Base-by-base conservation (phyloP, 257 asterid genomes). In the Linderniella brevidens region DNA sequence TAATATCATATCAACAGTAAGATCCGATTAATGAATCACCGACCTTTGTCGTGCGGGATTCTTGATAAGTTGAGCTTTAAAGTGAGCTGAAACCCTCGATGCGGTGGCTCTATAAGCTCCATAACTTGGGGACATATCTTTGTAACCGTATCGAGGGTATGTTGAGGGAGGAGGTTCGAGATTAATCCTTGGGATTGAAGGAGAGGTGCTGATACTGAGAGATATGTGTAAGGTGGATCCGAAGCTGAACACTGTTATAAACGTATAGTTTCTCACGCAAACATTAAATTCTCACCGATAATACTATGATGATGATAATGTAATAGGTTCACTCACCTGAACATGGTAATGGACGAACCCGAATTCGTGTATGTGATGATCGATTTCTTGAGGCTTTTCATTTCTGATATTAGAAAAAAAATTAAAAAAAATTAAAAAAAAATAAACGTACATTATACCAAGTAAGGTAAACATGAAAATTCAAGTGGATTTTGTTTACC, bases 281-380 rank as follows among this genome's bases (percentile, higher is more conserved):
- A 11, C 43, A 38, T 38, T 38, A 38, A 38, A 38, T 9, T 9
- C 17, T 7, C 13, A 3, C n/a, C 50, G 5, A 17, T 42, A n/a
- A 13, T 42, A 12, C 7, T 7, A 13, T 42, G 17, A 38, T 2
- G 43, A n/a, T 40, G 13, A 43, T 3, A 11, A 9, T 16, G 17
- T 8, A 12, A 0, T 14, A 13, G 19, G 15, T 36, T n/a, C 42
- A n/a, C 17, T 36, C 69, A 87, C 95, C 95, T 71, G 81, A 61
- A 87, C 66, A 53, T 83, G 86, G 69, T 80, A 87, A 70, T 73
- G 77, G 20, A 80, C 74, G 3, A 81, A 74, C n/a, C 95, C 95
- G 47, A 76, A 83, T 55, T 87, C 97, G 54, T 87, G 77, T 62
- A 78, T 50, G 49, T 76, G 88, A 49, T 80, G 92, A 58, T 83